Evolutionary conservation across 306 rosid species (phyloP).

Genomic region (Malus fusca): DNA sequence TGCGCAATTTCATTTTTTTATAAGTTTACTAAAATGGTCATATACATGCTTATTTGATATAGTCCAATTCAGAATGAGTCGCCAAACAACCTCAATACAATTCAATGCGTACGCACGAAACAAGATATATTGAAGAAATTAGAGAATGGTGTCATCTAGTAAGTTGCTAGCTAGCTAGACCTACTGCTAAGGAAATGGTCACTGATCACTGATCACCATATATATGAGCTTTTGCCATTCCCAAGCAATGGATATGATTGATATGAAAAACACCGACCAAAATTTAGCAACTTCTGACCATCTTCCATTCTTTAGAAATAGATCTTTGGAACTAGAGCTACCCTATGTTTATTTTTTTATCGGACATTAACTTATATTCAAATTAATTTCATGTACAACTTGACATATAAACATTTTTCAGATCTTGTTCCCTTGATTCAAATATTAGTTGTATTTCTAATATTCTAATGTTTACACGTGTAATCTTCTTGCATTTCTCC

Average conservation of each 20-base stretch:
- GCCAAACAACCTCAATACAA: background rate
- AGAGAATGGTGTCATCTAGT: background rate
- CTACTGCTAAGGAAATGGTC: background rate
- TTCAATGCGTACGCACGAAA: background rate
- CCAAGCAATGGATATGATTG: background rate
- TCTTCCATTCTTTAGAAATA: slow-evolving; percentile 20
- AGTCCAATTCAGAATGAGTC: background rate
- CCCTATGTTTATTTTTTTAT: background rate
- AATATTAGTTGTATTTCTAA: slow-evolving; percentile 40
- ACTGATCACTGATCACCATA: background rate
- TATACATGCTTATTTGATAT: too few species aligned
- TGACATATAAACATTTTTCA: slow-evolving; percentile 41
- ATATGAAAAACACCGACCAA: background rate
- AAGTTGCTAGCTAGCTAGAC: background rate
- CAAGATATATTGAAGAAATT: background rate
- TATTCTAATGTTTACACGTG: slow-evolving; percentile 43
- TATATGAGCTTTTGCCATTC: background rate
- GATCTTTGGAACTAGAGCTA: slow-evolving; percentile 1
- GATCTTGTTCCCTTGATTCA: slow-evolving; percentile 62
- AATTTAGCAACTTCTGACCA: slow-evolving; percentile 26
- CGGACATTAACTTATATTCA: background rate
- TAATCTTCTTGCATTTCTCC: slow-evolving; percentile 21
- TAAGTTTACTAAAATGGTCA: background rate
- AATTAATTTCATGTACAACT: slow-evolving; percentile 13
- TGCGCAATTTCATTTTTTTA: too few species aligned